Conservation (phyloP, 176 grass and related monocot species). For the Areca catechu region DNA sequence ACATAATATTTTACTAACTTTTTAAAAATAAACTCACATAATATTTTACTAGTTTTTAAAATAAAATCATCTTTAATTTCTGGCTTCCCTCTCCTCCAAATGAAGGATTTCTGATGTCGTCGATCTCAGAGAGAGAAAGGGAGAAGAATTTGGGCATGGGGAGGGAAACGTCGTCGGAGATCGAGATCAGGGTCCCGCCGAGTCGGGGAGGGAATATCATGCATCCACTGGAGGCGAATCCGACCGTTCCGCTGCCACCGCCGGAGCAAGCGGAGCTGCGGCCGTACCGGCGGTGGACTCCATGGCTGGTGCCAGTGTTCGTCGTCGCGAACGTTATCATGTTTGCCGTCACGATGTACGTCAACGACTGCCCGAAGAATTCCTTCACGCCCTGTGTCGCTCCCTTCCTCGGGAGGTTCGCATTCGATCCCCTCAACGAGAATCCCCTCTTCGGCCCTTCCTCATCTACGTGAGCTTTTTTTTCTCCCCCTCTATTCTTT, state of each 20-base stretch:
- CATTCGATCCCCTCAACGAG: slow-evolving; percentile 72
- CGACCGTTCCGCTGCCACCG: too few relatives aligned
- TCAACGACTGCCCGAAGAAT: slow-evolving; percentile 69
- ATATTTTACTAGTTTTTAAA: too few relatives aligned
- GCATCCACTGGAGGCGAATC: neutral
- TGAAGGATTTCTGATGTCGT: too few relatives aligned
- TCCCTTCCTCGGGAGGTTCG: slow-evolving; percentile 52
- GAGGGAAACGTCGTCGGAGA: neutral
- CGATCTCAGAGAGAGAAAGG: too few relatives aligned
- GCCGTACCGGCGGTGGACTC: slow-evolving; percentile 19
- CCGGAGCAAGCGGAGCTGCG: neutral
- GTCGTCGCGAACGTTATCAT: slow-evolving; percentile 34
- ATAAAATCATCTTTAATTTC: too few relatives aligned
- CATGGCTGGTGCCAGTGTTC: slow-evolving; percentile 57
- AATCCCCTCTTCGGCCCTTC: slow-evolving; percentile 91
- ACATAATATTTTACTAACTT: too few relatives aligned
- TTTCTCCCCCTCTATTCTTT: neutral
- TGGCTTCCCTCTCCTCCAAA: too few relatives aligned
- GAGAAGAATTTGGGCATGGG: neutral
- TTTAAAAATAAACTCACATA: too few relatives aligned
- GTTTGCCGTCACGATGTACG: slow-evolving; percentile 68
- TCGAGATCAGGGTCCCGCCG: slow-evolving; percentile 3
- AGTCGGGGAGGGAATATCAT: neutral
- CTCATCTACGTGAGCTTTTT: slow-evolving; percentile 39
- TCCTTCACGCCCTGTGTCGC: slow-evolving; percentile 30